Base-by-base conservation (phyloP, 176 grass and related monocot species). In the Miscanthus lutarioriparius region DNA sequence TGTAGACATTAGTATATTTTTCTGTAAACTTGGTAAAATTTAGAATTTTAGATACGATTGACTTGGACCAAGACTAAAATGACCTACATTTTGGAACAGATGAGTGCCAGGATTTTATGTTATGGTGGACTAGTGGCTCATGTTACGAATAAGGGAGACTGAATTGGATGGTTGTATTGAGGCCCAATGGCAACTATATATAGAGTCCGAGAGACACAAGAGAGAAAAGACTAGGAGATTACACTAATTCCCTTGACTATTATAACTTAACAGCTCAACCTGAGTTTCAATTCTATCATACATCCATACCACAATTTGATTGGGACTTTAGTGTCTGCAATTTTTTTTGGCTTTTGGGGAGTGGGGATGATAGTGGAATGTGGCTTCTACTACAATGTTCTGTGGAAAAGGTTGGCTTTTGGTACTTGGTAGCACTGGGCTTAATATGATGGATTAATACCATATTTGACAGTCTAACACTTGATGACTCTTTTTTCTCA, bases 321-420 rank as follows among this genome's bases (percentile, higher is more conserved):
- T 23, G 54, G 20, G 54, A 59, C 22, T 59, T 59, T 59, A 58
- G 54, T 58, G 20, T 58, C 8, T 54, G 26, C 35, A 72, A 40
- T 4, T 0, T 48, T 6, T 64, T 66, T 66, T 32, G 5, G 13
- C 19, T 69, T 70, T 40, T 27, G 53, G 22, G 49, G 49, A 51
- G 6, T 25, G 4, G 7, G 67, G 63, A 69, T 61, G 56, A 16
- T 82, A 45, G 45, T 76, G 4, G 62, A 64, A 44, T 54, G 70
- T 82, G 56, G 47, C 25, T 69, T 82, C 48, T 82, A 47, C 49
- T 37, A 7, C 64, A 70, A 69, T 76, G 27, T 82, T 36, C 47
- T 64, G 53, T 44, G 71, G 63, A 61, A 49, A 69, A 59, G 37
- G 36, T 76, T 27, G 67, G 5, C 40, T 68, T 58, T 76, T 82